Conservation (phyloP, 805 yeast species). For the Lachancea quebecensis region DNA sequence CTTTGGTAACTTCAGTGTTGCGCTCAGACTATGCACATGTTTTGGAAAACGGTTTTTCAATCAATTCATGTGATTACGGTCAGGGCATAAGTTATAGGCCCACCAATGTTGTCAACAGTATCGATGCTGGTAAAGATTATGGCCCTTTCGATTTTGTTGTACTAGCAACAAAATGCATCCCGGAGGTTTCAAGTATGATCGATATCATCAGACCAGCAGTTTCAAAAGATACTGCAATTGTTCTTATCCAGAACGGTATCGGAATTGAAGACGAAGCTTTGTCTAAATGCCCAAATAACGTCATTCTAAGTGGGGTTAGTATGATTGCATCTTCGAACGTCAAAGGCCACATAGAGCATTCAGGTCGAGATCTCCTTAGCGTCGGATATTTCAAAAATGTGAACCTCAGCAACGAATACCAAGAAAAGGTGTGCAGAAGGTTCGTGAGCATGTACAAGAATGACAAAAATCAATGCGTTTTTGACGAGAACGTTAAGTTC, state of each 20-base stretch:
- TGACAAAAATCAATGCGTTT: conserved; percentile 36
- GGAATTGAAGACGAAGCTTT: conserved; percentile 51
- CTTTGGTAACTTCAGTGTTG: conserved; percentile 49
- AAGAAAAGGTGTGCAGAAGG: conserved; percentile 33
- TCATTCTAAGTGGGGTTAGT: conserved; percentile 54
- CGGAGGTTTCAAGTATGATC: conserved; percentile 51
- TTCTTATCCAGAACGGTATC: conserved; percentile 57
- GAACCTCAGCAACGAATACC: conserved; percentile 20
- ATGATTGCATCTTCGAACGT: conserved; percentile 50
- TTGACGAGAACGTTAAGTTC: conserved; percentile 41
- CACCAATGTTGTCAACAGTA: conserved; percentile 31
- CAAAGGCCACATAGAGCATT: conserved; percentile 41
- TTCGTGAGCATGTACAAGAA: conserved; percentile 42
- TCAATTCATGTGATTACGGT: conserved; percentile 57
- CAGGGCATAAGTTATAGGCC: conserved; percentile 45
- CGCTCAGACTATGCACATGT: conserved; percentile 54
- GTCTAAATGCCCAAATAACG: conserved; percentile 42
- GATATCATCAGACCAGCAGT: conserved; percentile 47
- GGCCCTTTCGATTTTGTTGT: conserved; percentile 47
- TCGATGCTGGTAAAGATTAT: conserved; percentile 31
- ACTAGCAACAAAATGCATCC: conserved; percentile 57
- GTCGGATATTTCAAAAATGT: conserved; percentile 40
- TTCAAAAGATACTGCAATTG: conserved; percentile 40
- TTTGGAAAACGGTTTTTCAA: conserved; percentile 42
- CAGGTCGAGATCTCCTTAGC: conserved; percentile 38